Conservation (phyloP, 2,329 filamentous ascomycete species). For the Diplodia scrobiculata region DNA sequence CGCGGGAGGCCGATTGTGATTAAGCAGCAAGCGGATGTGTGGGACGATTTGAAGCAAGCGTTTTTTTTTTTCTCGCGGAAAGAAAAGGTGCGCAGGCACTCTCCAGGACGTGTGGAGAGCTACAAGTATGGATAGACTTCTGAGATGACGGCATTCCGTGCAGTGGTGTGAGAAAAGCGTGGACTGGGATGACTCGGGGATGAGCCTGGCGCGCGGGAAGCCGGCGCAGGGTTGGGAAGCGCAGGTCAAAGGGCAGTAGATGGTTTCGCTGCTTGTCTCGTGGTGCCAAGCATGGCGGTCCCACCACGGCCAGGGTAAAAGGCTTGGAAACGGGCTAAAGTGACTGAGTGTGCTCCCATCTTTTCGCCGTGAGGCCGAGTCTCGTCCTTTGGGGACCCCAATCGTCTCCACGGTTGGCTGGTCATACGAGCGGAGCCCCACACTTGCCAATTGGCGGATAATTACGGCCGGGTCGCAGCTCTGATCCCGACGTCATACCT, state of each 20-base stretch:
- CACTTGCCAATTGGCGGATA: conserved; percentile 22
- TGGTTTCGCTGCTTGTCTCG: neutral
- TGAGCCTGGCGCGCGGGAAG: too few relatives aligned
- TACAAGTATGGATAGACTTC: conserved; percentile 28
- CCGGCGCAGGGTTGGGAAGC: too few relatives aligned
- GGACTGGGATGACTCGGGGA: too few relatives aligned
- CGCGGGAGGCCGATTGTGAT: conserved; percentile 6
- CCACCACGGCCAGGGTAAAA: neutral
- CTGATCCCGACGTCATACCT: conserved; percentile 7
- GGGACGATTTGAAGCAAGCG: neutral
- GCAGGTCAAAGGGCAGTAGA: too few relatives aligned
- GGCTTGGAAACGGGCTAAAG: neutral
- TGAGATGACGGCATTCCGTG: conserved; percentile 13
- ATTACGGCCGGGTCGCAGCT: conserved; percentile 11
- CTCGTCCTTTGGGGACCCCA: neutral
- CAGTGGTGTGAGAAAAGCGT: conserved; percentile 3
- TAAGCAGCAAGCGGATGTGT: conserved; percentile 17
- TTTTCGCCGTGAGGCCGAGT: conserved; percentile 4
- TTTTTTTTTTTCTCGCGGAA: neutral
- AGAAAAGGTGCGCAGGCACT: neutral
- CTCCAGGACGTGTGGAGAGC: neutral
- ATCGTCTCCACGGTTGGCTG: neutral
- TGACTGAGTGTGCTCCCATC: neutral
- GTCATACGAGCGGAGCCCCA: conserved; percentile 24
- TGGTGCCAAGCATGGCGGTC: neutral